Base-by-base conservation (phyloP, 768 basidiomycete genomes). In the Amanita rubescens region DNA sequence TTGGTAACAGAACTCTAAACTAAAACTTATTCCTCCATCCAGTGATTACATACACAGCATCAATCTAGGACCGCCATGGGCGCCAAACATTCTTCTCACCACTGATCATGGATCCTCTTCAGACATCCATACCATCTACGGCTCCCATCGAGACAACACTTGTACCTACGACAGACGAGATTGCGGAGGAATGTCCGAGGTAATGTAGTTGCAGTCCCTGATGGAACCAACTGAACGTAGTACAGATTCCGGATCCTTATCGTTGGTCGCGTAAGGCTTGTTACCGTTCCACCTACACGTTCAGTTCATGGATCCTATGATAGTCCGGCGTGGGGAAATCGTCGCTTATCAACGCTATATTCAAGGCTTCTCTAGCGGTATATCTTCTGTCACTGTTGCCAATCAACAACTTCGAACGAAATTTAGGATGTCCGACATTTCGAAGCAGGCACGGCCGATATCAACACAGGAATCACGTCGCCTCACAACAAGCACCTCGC, bases 401-500 rank as follows among this genome's bases (percentile, higher is more conserved):
- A 30, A 4, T 30, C 27, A 30, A 8, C 27, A 30, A 4, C 27
- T n/a, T 30, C 27, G 8, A 8, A 30, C 8, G 27, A 8, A 3
- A 30, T 30, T 30, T 30, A 30, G 27, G 8, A 30, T 30, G 27
- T 30, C 27, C 27, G 8, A 30, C 27, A 30, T 30, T 30, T 4
- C 27, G 27, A 30, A 30, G 27, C 3, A 8, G 27, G 27, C 27
- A 30, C 27, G 27, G 27, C 27, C 27, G 8, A 30, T 30, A 67
- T 69, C 20, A 30, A 59, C 5, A 32, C 24, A 14, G 65, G 58
- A 43, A 57, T 65, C 41, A 59, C 46, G 3, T 64, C 61, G 1
- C 22, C 41, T 3, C 33, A 55, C 10, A 67, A 69, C 34, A 47
- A 56, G 5, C 61, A 57, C n/a, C 63, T 69, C 46, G 55, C 67